Percentiles rank a stretch among this genome's conserved stretches.
Conservation (phyloP, 108 stramenopile species). For the Cyclotella atomus region DNA sequence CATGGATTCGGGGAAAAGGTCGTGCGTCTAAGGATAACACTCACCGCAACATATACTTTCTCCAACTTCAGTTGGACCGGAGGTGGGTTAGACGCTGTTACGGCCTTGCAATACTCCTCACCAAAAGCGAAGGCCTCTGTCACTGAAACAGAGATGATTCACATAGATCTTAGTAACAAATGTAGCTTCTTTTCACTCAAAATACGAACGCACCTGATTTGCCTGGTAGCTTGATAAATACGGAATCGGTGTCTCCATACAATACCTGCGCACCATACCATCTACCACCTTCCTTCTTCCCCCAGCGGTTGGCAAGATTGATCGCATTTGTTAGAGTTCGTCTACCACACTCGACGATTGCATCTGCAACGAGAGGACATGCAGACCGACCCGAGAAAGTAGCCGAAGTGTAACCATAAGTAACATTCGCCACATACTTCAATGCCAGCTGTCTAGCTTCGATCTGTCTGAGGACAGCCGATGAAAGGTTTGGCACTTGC, state of each 20-base stretch:
- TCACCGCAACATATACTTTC: conserved; percentile 92
- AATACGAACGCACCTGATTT: conserved; percentile 43
- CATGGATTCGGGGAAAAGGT: no score
- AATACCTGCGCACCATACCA: conserved; percentile 86
- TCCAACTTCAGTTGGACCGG: conserved; percentile 96
- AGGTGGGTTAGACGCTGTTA: conserved; percentile 87
- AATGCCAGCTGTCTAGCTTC: conserved; percentile 98
- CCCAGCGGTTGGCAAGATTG: conserved; percentile 82
- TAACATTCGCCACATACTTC: conserved; percentile 98
- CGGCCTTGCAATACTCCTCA: conserved; percentile 84
- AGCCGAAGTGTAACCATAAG: conserved; percentile 96
- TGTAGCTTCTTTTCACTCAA: neutral
- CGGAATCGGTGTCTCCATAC: conserved; percentile 92
- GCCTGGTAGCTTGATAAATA: conserved; percentile 95
- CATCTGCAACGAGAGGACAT: conserved; percentile 88
- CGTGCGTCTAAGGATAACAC: conserved; percentile 75
- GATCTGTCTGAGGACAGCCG: conserved; percentile 82
- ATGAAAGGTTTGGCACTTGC: conserved; percentile 61
- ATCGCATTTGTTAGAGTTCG: conserved; percentile 88
- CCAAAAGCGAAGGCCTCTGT: conserved; percentile 94
- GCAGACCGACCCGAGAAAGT: conserved; percentile 96
- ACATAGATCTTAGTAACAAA: neutral
- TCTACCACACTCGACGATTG: conserved; percentile 95
- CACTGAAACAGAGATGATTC: conserved; percentile 20
- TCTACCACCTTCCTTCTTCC: conserved; percentile 53